Evolutionary conservation across 305 asterid species (phyloP), one percentile per base, ranked within the genome.

Genomic region (Fraxinus floribunda): DNA sequence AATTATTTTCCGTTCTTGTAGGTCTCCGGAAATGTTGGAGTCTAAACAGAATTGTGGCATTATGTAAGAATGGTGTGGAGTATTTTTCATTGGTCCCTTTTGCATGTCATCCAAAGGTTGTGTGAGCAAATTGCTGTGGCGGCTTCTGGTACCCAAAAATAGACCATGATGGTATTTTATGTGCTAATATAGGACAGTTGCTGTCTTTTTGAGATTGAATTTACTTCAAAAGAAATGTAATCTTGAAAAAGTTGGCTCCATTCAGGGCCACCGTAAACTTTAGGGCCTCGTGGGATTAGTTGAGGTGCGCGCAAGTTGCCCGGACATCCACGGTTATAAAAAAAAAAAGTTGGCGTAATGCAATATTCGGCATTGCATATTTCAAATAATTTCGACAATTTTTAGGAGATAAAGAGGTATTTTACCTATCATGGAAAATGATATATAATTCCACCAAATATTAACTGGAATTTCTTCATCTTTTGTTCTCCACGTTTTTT

Each of bases 21-120:
- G 97, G 86, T 89, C 98, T 72, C 96, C 98, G 0, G 97, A 93
- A 85, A 92, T 92, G 97, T 81, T 91, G 24, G 95, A 91, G 83
- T 87, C 94, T 26, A 95, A 95, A 82, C 95, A 89, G 86, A 90
- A 90, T 80, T 95, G 98, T 80, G 62, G 91, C 71, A 87, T 95
- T 55, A 93, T 93, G 97, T 95, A 91, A 93, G 85, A 72, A 13
- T 13, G 73, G n/a, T 49, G 52, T 62, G 57, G 46, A 72, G 7
- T 41, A n/a, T 62, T 49, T 82, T 32, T 62, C 76, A 34, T 22
- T 73, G 77, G n/a, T 55, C 49, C 24, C 16, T 6, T 62, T 44
- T 22, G 18, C 18, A 41, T 39, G 39, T 30, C 75, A 26, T 29
- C 35, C 20, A 29, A 26, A 68, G 39, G 75, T 29, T 29, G 75